Conservation (phyloP, 2,329 filamentous ascomycete species). For the Colletotrichum liriopes region DNA sequence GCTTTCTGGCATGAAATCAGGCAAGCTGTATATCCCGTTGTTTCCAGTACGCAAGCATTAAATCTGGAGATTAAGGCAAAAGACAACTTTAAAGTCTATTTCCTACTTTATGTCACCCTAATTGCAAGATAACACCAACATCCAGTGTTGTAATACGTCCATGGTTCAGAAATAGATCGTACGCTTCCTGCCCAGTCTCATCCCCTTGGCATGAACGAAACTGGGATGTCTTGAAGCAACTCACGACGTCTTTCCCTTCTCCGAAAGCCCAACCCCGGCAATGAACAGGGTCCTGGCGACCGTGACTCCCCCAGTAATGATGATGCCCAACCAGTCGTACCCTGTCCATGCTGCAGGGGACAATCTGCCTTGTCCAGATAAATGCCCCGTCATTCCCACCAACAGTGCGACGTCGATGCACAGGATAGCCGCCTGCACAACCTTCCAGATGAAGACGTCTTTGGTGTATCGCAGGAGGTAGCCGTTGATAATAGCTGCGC, state of each 20-base stretch:
- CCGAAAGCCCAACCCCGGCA: background rate
- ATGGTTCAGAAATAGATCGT: background rate
- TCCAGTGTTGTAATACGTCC: too few relatives aligned
- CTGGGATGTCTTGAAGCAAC: background rate
- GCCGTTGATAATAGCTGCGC: constrained; percentile 40
- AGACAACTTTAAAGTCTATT: too few relatives aligned
- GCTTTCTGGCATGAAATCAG: too few relatives aligned
- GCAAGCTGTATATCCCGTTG: too few relatives aligned
- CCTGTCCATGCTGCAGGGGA: constrained; percentile 28
- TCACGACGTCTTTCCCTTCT: background rate
- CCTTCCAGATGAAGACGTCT: constrained; percentile 44
- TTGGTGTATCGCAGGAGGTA: constrained; percentile 18
- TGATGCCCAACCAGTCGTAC: constrained; percentile 11
- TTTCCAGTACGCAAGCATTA: too few relatives aligned
- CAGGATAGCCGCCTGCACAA: constrained; percentile 45
- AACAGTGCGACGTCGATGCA: constrained; percentile 45
- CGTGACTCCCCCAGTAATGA: constrained; percentile 7
- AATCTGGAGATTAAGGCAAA: too few relatives aligned
- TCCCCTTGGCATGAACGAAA: too few relatives aligned
- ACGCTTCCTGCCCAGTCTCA: background rate
- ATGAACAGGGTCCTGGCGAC: constrained; percentile 1
- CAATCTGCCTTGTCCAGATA: constrained; percentile 41
- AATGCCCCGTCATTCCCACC: constrained; percentile 39
- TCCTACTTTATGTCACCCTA: too few relatives aligned
- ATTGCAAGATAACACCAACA: too few relatives aligned